phyloP scores from a whole-genome alignment of 192 early-diverging fungal genomes.

The Geranomyces michiganensis region DNA sequence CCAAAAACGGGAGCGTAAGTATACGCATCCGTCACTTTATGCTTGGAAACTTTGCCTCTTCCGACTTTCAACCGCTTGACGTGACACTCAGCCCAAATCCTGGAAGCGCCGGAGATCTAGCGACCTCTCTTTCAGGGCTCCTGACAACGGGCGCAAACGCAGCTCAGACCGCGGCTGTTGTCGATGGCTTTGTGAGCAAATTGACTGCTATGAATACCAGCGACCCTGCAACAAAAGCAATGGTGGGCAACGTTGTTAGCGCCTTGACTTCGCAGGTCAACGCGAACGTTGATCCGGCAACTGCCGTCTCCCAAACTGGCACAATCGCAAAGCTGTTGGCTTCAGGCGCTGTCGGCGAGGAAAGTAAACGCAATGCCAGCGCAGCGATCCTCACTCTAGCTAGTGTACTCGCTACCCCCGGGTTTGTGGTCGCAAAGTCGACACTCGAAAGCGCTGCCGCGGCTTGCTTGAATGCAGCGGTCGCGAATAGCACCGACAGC shows the following conservation, averaged over 20 bases:
- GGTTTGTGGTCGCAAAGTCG: neutral
- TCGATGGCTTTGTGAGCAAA: neutral
- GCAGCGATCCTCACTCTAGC: neutral
- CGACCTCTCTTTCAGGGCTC: neutral
- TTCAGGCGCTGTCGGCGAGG: neutral
- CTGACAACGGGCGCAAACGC: neutral
- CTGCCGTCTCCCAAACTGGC: neutral
- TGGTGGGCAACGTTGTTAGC: neutral
- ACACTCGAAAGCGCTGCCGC: neutral
- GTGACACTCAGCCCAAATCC: neutral
- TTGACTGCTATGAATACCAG: neutral
- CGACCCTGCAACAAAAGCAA: neutral
- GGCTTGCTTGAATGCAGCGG: neutral
- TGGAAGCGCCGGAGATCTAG: neutral
- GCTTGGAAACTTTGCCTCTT: neutral
- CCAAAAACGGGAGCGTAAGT: neutral
- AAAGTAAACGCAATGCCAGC: neutral
- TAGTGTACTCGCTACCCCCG: neutral
- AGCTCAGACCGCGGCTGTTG: neutral
- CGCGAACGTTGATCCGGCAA: neutral
- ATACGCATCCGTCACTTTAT: neutral
- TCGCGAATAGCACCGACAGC: constrained; percentile 6
- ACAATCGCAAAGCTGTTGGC: neutral
- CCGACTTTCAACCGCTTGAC: neutral
- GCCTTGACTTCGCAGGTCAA: neutral